Evolutionary conservation across 2,329 filamentous ascomycete genomes (phyloP).

Genomic region (Fusarium papillatum): DNA sequence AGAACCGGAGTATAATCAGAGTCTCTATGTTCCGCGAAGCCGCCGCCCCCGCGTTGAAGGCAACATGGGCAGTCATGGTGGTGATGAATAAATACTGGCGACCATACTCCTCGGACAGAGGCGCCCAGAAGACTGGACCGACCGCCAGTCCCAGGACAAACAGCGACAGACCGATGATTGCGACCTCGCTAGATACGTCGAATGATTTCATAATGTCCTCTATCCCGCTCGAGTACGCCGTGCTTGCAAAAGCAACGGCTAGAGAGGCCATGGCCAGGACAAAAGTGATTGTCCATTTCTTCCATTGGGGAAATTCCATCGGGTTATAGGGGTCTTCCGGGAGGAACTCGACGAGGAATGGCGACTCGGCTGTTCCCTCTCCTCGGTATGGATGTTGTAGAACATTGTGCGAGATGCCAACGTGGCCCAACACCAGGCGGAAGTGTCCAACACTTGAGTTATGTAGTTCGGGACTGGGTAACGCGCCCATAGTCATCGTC

Average conservation of each 20-base stretch:
- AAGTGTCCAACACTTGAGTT: background rate
- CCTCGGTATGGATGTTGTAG: background rate
- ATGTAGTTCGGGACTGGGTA: background rate
- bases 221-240: background rate
- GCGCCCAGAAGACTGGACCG: slow-evolving; percentile 81
- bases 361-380: background rate
- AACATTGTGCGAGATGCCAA: background rate
- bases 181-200: slow-evolving; percentile 24
- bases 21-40: slow-evolving; percentile 80
- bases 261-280: background rate
- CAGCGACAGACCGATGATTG: slow-evolving; percentile 30
- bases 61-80: slow-evolving; percentile 73
- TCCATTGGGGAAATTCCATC: background rate
- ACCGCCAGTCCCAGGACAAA: slow-evolving; percentile 62
- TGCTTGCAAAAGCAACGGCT: background rate
- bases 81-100: slow-evolving; percentile 69
- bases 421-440: background rate
- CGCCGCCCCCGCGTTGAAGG: slow-evolving; percentile 84
- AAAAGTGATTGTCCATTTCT: background rate
- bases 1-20: slow-evolving; percentile 78
- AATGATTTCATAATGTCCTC: background rate
- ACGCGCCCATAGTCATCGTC: background rate
- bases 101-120: slow-evolving; percentile 79
- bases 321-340: background rate
- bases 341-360: background rate